A percentile compares a stretch with the other conserved stretches of the same genome.
Evolutionary conservation across 768 basidiomycete genomes (phyloP).

Genomic region (Auriscalpium vulgare): DNA sequence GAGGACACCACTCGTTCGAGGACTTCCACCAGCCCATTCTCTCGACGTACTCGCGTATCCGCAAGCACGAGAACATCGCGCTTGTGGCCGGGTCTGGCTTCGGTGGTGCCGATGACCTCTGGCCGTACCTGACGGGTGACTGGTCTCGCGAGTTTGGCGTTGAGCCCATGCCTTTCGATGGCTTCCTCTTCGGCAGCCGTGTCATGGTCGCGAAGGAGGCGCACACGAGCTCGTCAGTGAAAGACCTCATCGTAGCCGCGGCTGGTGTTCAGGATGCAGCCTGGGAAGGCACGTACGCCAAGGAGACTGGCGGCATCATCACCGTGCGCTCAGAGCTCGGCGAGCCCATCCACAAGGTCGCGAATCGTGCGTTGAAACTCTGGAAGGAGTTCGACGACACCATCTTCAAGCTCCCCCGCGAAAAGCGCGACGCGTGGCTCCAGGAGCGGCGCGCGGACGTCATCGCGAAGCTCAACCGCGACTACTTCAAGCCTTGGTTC

Average conservation of each 20-base stretch:
- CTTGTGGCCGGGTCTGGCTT: constrained; percentile 95
- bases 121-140: constrained; percentile 95
- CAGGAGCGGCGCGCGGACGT: constrained; percentile 81
- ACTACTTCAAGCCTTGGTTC: constrained; percentile 97
- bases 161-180: constrained; percentile 98
- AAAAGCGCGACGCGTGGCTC: constrained; percentile 89
- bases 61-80: constrained; percentile 80
- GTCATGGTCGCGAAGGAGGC: constrained; percentile 99
- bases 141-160: constrained; percentile 82
- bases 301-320: constrained; percentile 91
- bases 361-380: constrained; percentile 91
- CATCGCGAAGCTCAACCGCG: constrained; percentile 85
- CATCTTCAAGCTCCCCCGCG: constrained; percentile 91
- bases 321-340: constrained; percentile 97
- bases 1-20: constrained; percentile 97
- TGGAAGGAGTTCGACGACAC: constrained; percentile 99
- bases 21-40: constrained; percentile 97
- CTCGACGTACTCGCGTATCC: constrained; percentile 82
- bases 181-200: constrained; percentile 91
- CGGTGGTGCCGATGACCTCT: constrained; percentile 89
- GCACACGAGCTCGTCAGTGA: constrained; percentile 89
- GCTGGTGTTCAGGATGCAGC: constrained; percentile 82
- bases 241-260: constrained; percentile 93
- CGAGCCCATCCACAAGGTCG: constrained; percentile 99
- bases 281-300: constrained; percentile 93